Evolutionary conservation across 768 basidiomycete genomes (phyloP), one percentile per base, ranked within the genome.

Genomic region (Xerocomus spinulosus): DNA sequence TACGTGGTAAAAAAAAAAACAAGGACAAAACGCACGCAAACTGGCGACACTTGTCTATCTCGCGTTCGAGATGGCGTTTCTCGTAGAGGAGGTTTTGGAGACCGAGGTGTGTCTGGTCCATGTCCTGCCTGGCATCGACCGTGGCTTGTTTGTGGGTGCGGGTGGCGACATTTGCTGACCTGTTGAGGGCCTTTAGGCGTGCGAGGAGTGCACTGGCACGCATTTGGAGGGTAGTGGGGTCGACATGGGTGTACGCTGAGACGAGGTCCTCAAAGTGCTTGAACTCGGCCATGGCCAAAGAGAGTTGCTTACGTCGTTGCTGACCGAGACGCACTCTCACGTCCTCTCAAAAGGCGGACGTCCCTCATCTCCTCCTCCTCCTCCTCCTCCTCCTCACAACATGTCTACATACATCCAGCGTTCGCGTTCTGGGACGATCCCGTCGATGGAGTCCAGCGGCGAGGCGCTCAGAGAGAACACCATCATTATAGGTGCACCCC

Each of bases 31-130:
- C 87, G 59, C 63, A 92, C 90, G 87, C 88, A 61, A 92, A 94
- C 62, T 93, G 90, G 40, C 88, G 80, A 68, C 92, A 94, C 63
- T 92, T 92, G 58, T 90, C 87, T 29, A 94, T 94, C 70, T 94
- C 92, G 48, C 88, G 78, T 66, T 92, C 89, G 5, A 94, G 79
- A 60, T 94, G 90, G 23, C 89, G 78, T 62, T 88, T 90, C 68
- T 94, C 91, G 56, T 93, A 94, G 41, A 87, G 75, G 29, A 92
- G 72, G 54, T 94, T 94, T 68, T 94, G 90, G 25, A 90, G 78
- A 18, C 82, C 82, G 32, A 94, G 80, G 66, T 91, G 82, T 0
- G 88, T 84, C 68, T 91, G 84, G 69, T 93, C 92, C 89, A 94
- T 92, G 48, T 91, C 85, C 34, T 85, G 84, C 45, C 91, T 75